phyloP scores from a whole-genome alignment of 148 eudicot species.

The Chenopodium formosanum region DNA sequence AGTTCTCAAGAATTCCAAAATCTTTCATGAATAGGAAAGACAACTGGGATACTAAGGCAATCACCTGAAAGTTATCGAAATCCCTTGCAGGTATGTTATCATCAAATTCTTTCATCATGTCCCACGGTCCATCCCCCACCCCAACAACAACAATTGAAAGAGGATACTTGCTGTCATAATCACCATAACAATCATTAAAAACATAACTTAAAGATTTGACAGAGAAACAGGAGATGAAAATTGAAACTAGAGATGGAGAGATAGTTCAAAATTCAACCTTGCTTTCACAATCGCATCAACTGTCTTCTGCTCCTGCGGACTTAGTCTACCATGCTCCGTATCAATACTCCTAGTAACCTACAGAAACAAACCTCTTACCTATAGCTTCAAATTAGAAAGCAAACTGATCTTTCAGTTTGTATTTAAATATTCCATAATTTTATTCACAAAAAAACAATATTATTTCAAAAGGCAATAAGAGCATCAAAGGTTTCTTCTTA shows the following conservation, averaged over 20 bases:
- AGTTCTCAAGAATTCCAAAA: background rate
- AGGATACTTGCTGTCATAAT: constrained; percentile 71
- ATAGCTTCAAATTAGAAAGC: background rate
- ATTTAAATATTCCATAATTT: background rate
- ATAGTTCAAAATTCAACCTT: constrained; percentile 41
- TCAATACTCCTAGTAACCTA: constrained; percentile 98
- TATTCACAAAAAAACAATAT: background rate
- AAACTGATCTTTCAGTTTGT: background rate
- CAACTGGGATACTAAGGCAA: background rate
- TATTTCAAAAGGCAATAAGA: background rate
- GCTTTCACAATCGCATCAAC: constrained; percentile 87
- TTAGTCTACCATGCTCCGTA: constrained; percentile 64
- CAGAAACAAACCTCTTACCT: background rate
- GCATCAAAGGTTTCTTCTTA: background rate
- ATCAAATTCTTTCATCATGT: constrained; percentile 95
- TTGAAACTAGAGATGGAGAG: background rate
- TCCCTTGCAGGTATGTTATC: constrained; percentile 92
- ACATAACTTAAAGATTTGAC: background rate
- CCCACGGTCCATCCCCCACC: constrained; percentile 99
- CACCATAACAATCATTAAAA: constrained; percentile 21
- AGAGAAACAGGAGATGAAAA: background rate
- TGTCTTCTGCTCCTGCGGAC: constrained; percentile 88
- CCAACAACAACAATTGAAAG: constrained; percentile 93
- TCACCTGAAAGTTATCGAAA: constrained; percentile 95
- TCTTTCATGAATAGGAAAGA: background rate